phyloP scores from a whole-genome alignment of 2,329 filamentous ascomycete genomes.

The Paracoccidioides brasiliensis region DNA sequence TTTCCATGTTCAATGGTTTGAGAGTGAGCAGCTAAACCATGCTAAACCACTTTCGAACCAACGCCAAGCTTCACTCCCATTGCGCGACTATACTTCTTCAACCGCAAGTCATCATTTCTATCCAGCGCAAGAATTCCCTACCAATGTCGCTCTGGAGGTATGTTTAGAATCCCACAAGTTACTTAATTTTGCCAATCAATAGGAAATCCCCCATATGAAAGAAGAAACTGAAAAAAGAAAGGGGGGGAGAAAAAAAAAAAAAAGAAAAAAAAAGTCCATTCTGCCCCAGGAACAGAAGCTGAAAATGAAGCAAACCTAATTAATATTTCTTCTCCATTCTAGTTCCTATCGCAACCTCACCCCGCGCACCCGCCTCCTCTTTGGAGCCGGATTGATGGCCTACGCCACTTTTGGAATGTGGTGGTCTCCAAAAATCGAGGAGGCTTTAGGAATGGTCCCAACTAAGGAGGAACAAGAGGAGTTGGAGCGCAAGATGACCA shows the following conservation, averaged over 20 bases:
- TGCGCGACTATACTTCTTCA: too few relatives aligned
- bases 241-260: too few relatives aligned
- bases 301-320: not conserved
- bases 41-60: too few relatives aligned
- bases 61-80: too few relatives aligned
- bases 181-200: not conserved
- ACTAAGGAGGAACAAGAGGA: conserved; percentile 60
- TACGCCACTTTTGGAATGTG: conserved; percentile 67
- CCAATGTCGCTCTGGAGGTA: conserved; percentile 2
- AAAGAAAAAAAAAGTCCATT: too few relatives aligned
- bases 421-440: conserved; percentile 58
- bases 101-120: too few relatives aligned
- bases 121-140: not conserved
- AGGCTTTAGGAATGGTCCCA: conserved; percentile 57
- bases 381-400: conserved; percentile 61
- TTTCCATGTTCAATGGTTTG: too few relatives aligned
- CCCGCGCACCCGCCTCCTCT: conserved; percentile 53
- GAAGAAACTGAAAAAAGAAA: too few relatives aligned
- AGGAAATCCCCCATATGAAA: not conserved
- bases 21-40: too few relatives aligned
- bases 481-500: conserved; percentile 36
- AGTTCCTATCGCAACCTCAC: conserved; percentile 61
- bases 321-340: not conserved
- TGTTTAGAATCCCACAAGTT: not conserved
- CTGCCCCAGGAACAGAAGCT: too few relatives aligned